Evolutionary conservation across 768 basidiomycete species (phyloP).

Genomic region (Suillus placidus): DNA sequence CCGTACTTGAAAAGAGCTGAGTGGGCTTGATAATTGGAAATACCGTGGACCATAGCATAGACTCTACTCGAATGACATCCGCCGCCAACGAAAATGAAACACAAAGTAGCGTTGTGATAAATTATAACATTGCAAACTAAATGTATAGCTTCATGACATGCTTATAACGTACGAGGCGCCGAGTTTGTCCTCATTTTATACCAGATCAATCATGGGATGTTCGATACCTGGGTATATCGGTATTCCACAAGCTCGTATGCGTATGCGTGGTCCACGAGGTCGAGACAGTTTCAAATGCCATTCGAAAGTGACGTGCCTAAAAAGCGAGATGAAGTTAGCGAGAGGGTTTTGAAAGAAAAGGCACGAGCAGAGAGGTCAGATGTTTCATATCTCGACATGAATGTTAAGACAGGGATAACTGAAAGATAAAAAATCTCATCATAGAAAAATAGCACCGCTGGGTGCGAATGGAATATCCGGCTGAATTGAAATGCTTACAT

Average conservation of each 20-base stretch:
- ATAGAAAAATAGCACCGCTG: background rate
- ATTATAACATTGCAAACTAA: background rate
- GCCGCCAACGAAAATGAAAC: background rate
- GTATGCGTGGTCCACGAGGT: background rate
- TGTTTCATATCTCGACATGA: conserved; percentile 25
- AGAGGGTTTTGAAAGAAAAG: background rate
- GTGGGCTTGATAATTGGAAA: background rate
- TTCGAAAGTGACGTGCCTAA: background rate
- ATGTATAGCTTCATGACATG: background rate
- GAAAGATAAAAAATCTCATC: conserved; percentile 27
- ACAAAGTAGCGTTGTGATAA: background rate
- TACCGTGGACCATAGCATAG: no score
- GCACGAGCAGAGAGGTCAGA: conserved; percentile 9
- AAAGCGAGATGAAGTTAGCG: background rate
- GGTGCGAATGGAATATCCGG: background rate
- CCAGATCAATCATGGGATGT: no score
- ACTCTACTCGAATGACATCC: background rate
- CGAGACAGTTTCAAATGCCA: background rate
- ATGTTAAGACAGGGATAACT: conserved; percentile 37
- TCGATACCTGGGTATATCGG: background rate
- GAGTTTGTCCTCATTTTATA: background rate
- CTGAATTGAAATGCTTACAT: background rate
- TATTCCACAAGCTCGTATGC: background rate
- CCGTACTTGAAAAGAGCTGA: background rate
- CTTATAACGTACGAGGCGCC: background rate